Evolutionary conservation across 352 stramenopile genomes (phyloP).

Genomic region (Globisporangium uncinulatum): DNA sequence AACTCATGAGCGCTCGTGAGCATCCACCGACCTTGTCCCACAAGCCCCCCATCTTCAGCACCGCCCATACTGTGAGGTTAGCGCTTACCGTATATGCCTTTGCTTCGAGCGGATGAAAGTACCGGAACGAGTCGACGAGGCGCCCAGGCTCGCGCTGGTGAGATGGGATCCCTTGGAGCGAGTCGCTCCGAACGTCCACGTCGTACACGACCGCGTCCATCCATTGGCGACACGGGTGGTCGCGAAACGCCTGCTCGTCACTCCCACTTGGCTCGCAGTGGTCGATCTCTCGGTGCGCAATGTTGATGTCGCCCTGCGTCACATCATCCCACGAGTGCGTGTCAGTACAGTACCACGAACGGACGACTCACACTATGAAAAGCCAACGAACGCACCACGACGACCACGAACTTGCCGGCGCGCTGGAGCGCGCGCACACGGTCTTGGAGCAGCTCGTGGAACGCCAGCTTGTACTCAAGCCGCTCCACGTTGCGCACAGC

Average conservation of each 20-base stretch:
- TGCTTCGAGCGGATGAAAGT: conserved; percentile 59
- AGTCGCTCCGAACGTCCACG: neutral
- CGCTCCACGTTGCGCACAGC: conserved; percentile 61
- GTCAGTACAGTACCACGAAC: neutral
- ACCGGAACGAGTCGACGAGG: conserved; percentile 78
- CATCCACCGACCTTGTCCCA: too few relatives aligned
- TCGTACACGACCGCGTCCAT: conserved; percentile 30
- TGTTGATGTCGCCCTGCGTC: conserved; percentile 76
- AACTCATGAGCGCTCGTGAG: neutral
- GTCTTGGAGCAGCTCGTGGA: conserved; percentile 66
- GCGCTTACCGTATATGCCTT: conserved; percentile 77
- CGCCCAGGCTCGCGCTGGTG: conserved; percentile 1
- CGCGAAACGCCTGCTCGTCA: conserved; percentile 33
- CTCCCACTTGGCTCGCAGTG: conserved; percentile 48
- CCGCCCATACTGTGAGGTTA: neutral
- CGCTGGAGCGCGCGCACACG: conserved; percentile 43
- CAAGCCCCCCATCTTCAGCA: too few relatives aligned
- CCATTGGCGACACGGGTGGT: conserved; percentile 68
- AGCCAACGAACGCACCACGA: conserved; percentile 38
- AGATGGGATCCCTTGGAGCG: neutral
- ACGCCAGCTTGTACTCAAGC: conserved; percentile 83
- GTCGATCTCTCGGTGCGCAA: conserved; percentile 74
- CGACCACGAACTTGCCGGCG: conserved; percentile 50
- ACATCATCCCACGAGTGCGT: neutral
- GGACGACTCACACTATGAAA: neutral